Conservation (phyloP, 805 yeast species). For the Hemisphaericaspora nanyangensis region DNA sequence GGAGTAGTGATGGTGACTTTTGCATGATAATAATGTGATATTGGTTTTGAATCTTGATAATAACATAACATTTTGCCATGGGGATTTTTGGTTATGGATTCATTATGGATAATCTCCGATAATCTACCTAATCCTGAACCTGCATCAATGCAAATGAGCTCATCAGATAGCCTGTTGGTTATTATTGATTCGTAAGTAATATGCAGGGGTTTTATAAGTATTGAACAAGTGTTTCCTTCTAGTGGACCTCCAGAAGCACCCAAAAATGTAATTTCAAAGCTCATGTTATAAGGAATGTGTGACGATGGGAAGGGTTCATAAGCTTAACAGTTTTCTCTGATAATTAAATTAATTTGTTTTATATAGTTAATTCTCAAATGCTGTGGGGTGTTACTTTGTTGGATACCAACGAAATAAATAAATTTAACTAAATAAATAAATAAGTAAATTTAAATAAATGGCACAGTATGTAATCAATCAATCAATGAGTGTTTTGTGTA, state of each 20-base stretch:
- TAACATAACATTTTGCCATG: conserved; percentile 14
- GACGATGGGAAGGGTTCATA: no score
- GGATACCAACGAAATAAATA: no score
- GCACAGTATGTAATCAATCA: no score
- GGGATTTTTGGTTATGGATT: conserved; percentile 6
- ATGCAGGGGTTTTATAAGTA: conserved; percentile 55
- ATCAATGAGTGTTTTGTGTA: no score
- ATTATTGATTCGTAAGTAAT: conserved; percentile 39
- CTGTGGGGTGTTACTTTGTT: no score
- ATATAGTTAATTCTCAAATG: no score
- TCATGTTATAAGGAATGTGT: no score
- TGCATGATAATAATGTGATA: conserved; percentile 18
- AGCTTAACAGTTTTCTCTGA: no score
- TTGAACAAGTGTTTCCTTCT: conserved; percentile 65
- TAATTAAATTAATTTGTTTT: no score
- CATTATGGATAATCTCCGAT: conserved; percentile 35
- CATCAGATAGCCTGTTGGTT: conserved; percentile 19
- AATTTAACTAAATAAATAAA: no score
- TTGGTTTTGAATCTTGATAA: conserved; percentile 28
- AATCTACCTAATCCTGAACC: conserved; percentile 69
- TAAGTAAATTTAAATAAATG: no score
- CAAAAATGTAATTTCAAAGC: conserved; percentile 59
- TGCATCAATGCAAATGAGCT: conserved; percentile 66
- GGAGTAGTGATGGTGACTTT: conserved; percentile 21
- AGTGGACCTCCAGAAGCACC: conserved; percentile 88